phyloP scores from a whole-genome alignment of 208 protist genomes.

The Acanthamoeba culbertsoni region DNA sequence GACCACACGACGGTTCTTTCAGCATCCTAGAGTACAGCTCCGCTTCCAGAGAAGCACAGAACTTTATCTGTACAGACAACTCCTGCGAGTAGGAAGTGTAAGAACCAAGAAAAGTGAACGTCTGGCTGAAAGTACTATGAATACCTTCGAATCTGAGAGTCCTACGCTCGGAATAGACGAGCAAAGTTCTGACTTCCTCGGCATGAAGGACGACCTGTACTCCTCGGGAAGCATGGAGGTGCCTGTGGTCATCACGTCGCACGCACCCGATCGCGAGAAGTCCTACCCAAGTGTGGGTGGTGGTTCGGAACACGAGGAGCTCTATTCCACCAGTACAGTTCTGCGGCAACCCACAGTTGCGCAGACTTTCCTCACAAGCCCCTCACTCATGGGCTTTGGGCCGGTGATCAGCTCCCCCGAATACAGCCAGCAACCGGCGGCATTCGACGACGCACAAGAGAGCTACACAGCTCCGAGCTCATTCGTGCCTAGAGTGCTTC shows the following conservation, averaged over 20 bases:
- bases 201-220: neutral
- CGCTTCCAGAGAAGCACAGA: neutral
- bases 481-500: no score
- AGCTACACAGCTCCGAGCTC: no score
- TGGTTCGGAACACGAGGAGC: neutral
- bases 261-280: neutral
- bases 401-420: no score
- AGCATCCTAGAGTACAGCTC: neutral
- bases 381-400: no score
- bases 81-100: neutral
- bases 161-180: neutral
- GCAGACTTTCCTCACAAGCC: no score
- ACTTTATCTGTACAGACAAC: neutral
- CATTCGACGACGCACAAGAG: no score
- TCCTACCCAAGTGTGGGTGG: neutral
- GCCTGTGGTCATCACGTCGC: neutral
- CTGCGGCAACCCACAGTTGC: no score
- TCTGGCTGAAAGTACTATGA: neutral
- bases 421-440: no score
- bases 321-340: neutral
- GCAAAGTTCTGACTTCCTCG: neutral
- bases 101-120: neutral
- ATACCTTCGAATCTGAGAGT: neutral
- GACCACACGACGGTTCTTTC: neutral
- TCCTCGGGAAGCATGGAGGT: neutral